phyloP scores from a whole-genome alignment of 1,284 basidiomycete genomes.

The Marasmius oreades region DNA sequence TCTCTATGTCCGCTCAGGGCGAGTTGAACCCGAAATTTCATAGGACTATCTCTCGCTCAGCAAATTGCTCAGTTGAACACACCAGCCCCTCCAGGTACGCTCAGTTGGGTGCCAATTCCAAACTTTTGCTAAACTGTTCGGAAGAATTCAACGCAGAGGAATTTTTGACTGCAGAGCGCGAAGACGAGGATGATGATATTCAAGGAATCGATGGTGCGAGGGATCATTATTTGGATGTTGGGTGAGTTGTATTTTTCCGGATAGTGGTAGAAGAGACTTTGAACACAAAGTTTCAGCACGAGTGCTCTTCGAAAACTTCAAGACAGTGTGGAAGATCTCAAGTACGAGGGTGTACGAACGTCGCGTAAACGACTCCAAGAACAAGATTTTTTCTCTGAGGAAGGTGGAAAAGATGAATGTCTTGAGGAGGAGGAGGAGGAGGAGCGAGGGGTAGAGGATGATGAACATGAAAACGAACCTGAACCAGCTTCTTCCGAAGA shows the following conservation, averaged over 20 bases:
- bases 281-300: constrained; percentile 40
- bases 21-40: neutral
- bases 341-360: constrained; percentile 70
- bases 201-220: constrained; percentile 40
- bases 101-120: constrained; percentile 3
- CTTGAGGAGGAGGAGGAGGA: constrained; percentile 28
- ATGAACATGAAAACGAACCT: constrained; percentile 16
- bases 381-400: constrained; percentile 32
- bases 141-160: constrained; percentile 81
- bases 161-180: constrained; percentile 33
- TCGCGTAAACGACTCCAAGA: constrained; percentile 60
- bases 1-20: too few species aligned
- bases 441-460: constrained; percentile 19
- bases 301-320: constrained; percentile 66
- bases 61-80: constrained; percentile 80
- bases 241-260: constrained; percentile 42
- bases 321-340: constrained; percentile 62
- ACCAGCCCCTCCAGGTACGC: constrained; percentile 62
- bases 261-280: constrained; percentile 1
- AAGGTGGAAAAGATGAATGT: constrained; percentile 28
- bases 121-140: constrained; percentile 9
- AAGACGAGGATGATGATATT: constrained; percentile 25
- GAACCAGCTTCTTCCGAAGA: constrained; percentile 16
- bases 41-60: constrained; percentile 70
- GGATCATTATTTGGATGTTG: constrained; percentile 82